Base-by-base conservation (phyloP, 805 yeast species). In the Wickerhamiella lipophila region DNA sequence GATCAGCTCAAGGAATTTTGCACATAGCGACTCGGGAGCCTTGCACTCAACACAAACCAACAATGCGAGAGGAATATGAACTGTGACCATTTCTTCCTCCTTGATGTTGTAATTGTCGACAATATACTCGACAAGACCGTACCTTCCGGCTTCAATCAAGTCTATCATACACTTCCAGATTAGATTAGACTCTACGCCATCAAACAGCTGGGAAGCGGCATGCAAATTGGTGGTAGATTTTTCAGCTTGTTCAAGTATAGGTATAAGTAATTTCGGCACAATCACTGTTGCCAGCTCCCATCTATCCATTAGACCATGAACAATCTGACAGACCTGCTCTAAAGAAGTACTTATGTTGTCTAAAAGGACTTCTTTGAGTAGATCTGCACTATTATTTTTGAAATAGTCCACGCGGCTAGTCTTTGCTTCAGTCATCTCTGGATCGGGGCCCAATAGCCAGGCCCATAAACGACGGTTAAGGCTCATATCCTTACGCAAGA, bases 401-500 rank as follows among this genome's bases (percentile, higher is more conserved):
- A 88, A 87, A 59, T 81, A 88, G 27, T 70, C 71, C 4, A 73
- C 62, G 49, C 78, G 63, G 6, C 68, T 53, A 21, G 64, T 35
- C 25, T 51, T 27, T 52, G 49, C 22, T 50, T 50, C 50, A 27
- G 51, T 27, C 44, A 44, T 26, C 21, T 55, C 56, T 19, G 66
- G 67, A 23, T 79, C 86, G 1, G 95, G 92, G 0, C 97, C 96
- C 25, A 89, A 64, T 6, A 92, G 67, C 94, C 96, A 92, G 51
- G 74, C 79, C 96, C 97, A 88, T 18, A 92, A 70, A 57, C 99
- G 74, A 64, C 98, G 73, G 63, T 92, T 92, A 51, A 92, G 71
- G 7, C 96, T 86, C 96, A 92, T 86, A 63, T 92, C 99, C 56
- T 79, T 80, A 41, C 81, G 77, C 40, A 86, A 67, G 2, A 92